Evolutionary conservation across 2,329 filamentous ascomycete genomes (phyloP), one percentile per base, ranked within the genome.

Genomic region (Exophiala aquamarina): DNA sequence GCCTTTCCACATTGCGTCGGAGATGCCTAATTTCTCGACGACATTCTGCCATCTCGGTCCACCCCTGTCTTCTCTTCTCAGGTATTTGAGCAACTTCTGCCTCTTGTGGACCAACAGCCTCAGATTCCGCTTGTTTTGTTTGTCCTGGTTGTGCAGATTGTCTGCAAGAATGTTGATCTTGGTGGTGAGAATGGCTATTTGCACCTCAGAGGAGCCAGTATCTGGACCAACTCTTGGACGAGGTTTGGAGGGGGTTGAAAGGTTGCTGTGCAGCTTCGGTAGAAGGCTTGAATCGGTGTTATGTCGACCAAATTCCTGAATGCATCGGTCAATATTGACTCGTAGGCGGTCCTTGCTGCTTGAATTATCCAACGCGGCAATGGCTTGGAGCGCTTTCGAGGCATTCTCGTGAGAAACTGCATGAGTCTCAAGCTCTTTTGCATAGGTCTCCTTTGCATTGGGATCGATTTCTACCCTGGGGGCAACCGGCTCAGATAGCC

Each of bases 161-260:
- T 86, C 77, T 13, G 87, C 84, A 40, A 98, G 68, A 18, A 86
- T 83, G 54, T 89, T 78, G 65, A 98, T 98, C 78, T 96, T 97
- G 47, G 89, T 81, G 3, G 93, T 98, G 66, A 98, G 70, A 59
- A 98, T 94, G 36, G 90, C 91, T 57, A 94, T 89, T 74, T 98
- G 93, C n/a, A 98, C 94, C 71, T 98, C 93, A 5, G 89, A 89
- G 60, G 89, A 95, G 28, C 93, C 93, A 1, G 92, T 98, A 65
- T 98, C 93, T 4, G 86, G 87, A 0, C 93, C 93, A n/a, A 84
- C 82, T 23, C 94, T 85, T 18, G 23, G 41, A n/a, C 35, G 36
- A 20, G 44, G 23, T 6, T 19, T 14, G 6, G 9, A 26, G 7
- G 36, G 23, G 10, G 35, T 17, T 11, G 23, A 26, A 10, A 47